phyloP scores from a whole-genome alignment of 176 grass and related monocot genomes.

The Dendrocalamus sinicus region DNA sequence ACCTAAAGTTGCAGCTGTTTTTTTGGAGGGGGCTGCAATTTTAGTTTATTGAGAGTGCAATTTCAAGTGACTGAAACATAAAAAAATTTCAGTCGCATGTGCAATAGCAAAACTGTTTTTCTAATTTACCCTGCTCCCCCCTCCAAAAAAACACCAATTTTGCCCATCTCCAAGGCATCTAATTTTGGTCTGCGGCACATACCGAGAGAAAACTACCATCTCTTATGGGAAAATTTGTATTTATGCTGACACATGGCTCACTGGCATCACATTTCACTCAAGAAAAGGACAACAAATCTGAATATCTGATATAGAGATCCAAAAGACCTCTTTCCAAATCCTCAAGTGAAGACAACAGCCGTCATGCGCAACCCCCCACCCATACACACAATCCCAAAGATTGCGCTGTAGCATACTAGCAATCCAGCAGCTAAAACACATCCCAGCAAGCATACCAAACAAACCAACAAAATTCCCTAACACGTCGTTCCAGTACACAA shows the following conservation, averaged over 20 bases:
- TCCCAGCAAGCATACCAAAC: not conserved
- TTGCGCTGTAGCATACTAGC: not conserved
- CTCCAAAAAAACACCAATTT: not conserved
- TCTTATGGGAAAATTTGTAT: not conserved
- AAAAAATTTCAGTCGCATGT: no score
- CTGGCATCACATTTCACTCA: constrained; percentile 25
- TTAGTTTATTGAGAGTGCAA: no score
- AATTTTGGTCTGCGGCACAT: not conserved
- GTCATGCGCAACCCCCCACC: not conserved
- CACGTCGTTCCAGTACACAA: not conserved
- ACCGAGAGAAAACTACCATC: not conserved
- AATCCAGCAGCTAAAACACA: constrained; percentile 12
- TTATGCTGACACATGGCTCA: constrained; percentile 21
- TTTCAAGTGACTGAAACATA: no score
- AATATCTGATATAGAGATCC: not conserved
- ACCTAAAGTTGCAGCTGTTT: no score
- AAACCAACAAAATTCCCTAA: constrained; percentile 3
- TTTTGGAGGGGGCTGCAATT: no score
- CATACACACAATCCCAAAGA: constrained; percentile 1
- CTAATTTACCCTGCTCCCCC: no score
- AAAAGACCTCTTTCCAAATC: constrained; percentile 2
- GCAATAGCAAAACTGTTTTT: no score
- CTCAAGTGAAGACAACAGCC: constrained; percentile 28
- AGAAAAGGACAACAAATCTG: constrained; percentile 35
- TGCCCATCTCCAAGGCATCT: not conserved